These are phyloP conservation scores for Sclerotiophoma versabilis DNA, from an alignment of 2,329 filamentous ascomycete species.

Conservation along the genomic window DNA sequence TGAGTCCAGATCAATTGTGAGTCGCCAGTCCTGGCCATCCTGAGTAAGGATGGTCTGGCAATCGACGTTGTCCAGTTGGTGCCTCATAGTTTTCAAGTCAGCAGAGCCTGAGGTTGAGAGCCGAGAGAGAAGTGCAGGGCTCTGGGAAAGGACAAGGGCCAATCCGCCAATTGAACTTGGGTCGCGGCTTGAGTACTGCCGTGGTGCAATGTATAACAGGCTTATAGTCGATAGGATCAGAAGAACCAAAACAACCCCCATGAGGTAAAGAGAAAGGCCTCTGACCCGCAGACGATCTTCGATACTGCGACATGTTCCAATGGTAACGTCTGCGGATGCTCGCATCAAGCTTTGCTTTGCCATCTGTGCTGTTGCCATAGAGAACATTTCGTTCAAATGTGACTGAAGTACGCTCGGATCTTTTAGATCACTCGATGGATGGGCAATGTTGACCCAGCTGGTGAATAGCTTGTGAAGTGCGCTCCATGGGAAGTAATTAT, in stretches of 20 bases:
- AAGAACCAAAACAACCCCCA: not conserved
- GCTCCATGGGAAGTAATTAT: not conserved
- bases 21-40: not conserved
- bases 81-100: not conserved
- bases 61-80: not conserved
- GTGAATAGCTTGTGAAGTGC: not conserved
- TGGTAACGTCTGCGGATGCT: not conserved
- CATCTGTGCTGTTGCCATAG: not conserved
- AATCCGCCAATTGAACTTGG: slow-evolving; percentile 1
- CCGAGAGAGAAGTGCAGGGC: not conserved
- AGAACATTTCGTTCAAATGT: not conserved
- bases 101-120: not conserved
- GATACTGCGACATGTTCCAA: not conserved
- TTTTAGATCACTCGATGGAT: not conserved
- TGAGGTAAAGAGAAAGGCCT: not conserved
- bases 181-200: not conserved
- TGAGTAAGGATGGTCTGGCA: not conserved
- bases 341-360: slow-evolving; percentile 2
- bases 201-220: not conserved
- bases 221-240: not conserved
- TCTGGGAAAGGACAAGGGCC: not conserved
- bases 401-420: not conserved
- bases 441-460: not conserved
- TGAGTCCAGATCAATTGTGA: not conserved
- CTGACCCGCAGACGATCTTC: not conserved